These are phyloP conservation scores for Blastomyces emzantsi DNA, from an alignment of 2,329 filamentous ascomycete species.

Conservation along the genomic window DNA sequence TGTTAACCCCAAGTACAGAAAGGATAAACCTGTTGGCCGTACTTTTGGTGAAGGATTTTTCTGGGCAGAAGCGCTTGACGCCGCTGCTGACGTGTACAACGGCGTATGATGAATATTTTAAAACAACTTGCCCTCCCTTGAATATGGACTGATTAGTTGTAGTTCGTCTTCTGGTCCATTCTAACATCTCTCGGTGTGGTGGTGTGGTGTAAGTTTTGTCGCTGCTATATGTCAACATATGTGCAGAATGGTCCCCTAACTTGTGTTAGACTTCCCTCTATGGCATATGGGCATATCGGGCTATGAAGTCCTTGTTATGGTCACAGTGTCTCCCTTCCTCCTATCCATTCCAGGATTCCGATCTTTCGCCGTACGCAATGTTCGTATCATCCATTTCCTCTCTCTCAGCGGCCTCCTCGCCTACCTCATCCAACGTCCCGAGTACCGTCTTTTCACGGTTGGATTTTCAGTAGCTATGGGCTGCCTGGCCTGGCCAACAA, in stretches of 20 bases:
- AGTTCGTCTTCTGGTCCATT: slow-evolving; percentile 95
- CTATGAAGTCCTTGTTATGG: slow-evolving; percentile 84
- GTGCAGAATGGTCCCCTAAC: slow-evolving; percentile 16
- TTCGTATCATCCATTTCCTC: slow-evolving; percentile 62
- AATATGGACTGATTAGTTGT: slow-evolving; percentile 21
- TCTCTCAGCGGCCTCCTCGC: slow-evolving; percentile 71
- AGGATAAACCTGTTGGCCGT: slow-evolving; percentile 62
- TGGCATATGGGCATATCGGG: slow-evolving; percentile 99
- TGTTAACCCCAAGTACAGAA: slow-evolving; percentile 43
- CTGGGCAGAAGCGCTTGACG: slow-evolving; percentile 66
- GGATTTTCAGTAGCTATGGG: slow-evolving; percentile 72
- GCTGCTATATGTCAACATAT: background rate
- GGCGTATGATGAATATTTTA: slow-evolving; percentile 51
- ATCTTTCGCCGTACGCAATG: slow-evolving; percentile 57
- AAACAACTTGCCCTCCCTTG: background rate
- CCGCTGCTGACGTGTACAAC: slow-evolving; percentile 80
- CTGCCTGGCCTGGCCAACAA: slow-evolving; percentile 75
- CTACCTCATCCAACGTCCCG: slow-evolving; percentile 65
- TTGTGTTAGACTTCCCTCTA: slow-evolving; percentile 68
- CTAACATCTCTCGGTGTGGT: slow-evolving; percentile 79
- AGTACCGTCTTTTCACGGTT: slow-evolving; percentile 67
- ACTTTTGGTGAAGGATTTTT: slow-evolving; percentile 65
- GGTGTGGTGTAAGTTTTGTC: slow-evolving; percentile 71
- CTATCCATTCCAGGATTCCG: slow-evolving; percentile 64
- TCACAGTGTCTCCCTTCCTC: slow-evolving; percentile 69